Evolutionary conservation across 768 basidiomycete species (phyloP).

Genomic region (Hypsizygus marmoreus): DNA sequence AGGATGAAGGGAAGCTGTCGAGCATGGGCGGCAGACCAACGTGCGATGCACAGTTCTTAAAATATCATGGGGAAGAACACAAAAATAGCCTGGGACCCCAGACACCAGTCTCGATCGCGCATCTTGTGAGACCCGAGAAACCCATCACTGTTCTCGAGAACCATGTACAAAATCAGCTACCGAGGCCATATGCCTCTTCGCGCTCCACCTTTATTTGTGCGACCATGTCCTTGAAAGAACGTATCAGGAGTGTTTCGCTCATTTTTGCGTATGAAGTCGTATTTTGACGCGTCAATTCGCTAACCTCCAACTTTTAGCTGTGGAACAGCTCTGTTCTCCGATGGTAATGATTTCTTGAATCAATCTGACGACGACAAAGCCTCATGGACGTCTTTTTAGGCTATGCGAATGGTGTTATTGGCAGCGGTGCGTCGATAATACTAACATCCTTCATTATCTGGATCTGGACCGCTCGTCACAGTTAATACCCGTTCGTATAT

Average conservation of each 20-base stretch:
- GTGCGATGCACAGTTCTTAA: no score
- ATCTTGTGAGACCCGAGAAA: no score
- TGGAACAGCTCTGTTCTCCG: conserved; percentile 86
- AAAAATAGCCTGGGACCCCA: no score
- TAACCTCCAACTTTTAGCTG: conserved; percentile 48
- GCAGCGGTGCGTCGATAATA: conserved; percentile 63
- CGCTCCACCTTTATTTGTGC: not conserved
- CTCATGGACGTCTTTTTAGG: conserved; percentile 41
- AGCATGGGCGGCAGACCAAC: no score
- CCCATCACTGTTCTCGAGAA: not conserved
- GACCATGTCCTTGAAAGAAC: conserved; percentile 20
- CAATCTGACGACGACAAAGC: not conserved
- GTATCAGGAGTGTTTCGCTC: conserved; percentile 65
- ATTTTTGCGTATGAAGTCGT: conserved; percentile 72
- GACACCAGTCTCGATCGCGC: no score
- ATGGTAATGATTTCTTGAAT: conserved; percentile 48
- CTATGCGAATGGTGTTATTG: conserved; percentile 81
- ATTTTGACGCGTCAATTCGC: not conserved
- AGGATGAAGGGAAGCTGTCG: no score
- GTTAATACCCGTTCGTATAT: conserved; percentile 65
- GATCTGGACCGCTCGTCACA: conserved; percentile 25
- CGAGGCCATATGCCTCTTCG: not conserved
- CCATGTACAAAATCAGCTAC: conserved; percentile 6
- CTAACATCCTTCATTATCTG: conserved; percentile 1
- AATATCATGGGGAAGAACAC: no score